These are phyloP conservation scores for Penicillium pancosmium DNA, from an alignment of 495 filamentous ascomycete species.

Conservation along the genomic window DNA sequence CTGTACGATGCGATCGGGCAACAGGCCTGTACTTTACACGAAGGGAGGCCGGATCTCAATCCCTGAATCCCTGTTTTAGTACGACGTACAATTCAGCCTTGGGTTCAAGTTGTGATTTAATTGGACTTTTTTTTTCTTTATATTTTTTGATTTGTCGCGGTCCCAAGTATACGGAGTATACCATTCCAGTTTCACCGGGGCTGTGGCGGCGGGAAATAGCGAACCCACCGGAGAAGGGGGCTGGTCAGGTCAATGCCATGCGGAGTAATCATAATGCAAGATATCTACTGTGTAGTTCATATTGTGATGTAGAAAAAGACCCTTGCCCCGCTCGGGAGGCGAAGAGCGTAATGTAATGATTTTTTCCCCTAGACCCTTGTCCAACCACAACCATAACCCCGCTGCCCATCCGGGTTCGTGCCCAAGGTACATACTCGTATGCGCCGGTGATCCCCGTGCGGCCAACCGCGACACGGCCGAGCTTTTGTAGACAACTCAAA, in stretches of 20 bases:
- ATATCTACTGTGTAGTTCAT: background rate
- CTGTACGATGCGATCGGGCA: constrained; percentile 21
- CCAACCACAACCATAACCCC: background rate
- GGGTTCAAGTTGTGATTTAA: background rate
- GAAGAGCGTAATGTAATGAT: background rate
- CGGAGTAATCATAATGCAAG: background rate
- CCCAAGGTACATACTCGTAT: constrained; percentile 3
- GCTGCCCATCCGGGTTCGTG: constrained; percentile 8
- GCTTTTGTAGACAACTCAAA: constrained; percentile 1
- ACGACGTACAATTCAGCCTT: background rate
- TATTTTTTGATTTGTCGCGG: too few species aligned
- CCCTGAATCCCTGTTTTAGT: background rate
- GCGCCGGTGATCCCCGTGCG: constrained; percentile 9
- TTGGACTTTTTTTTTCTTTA: background rate
- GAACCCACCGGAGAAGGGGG: background rate
- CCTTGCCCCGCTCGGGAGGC: constrained; percentile 1
- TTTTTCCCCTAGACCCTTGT: background rate
- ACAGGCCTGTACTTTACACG: background rate
- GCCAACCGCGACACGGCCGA: constrained; percentile 19
- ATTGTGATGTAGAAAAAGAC: background rate
- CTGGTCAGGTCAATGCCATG: background rate
- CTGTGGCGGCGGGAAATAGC: background rate
- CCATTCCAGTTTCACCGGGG: background rate
- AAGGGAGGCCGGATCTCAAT: constrained; percentile 6
- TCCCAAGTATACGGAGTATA: too few species aligned